These are phyloP conservation scores for Closterium sp. DNA, from an alignment of 139 green algal species.

Conservation along the genomic window DNA sequence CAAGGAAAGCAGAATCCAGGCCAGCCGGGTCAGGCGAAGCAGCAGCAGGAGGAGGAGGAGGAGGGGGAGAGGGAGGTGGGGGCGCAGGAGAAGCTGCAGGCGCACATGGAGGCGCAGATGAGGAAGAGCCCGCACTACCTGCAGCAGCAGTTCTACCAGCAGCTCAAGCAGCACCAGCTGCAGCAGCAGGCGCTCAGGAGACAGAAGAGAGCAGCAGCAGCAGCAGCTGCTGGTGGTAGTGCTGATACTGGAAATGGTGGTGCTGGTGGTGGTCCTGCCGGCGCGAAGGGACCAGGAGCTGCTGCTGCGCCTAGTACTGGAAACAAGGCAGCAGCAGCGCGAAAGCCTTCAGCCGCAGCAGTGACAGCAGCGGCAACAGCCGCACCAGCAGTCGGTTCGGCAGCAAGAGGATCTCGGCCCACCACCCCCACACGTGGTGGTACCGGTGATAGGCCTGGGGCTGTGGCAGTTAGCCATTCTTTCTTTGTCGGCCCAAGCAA, in stretches of 20 bases:
- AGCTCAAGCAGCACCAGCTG: neutral
- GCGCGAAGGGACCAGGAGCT: too few species aligned
- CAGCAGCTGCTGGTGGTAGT: too few species aligned
- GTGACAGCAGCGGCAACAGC: neutral
- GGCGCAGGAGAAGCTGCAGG: neutral
- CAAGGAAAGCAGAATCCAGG: neutral
- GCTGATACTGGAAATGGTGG: too few species aligned
- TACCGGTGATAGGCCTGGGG: neutral
- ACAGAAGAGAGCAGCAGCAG: neutral
- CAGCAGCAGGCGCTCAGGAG: neutral
- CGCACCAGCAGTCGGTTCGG: neutral
- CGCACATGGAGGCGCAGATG: neutral
- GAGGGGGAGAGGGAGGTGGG: neutral
- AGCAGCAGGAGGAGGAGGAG: neutral
- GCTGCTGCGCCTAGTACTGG: too few species aligned
- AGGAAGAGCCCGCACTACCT: neutral
- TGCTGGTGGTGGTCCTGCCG: too few species aligned
- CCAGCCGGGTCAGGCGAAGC: neutral
- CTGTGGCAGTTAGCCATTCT: neutral
- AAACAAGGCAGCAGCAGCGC: neutral
- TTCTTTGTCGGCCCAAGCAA: neutral
- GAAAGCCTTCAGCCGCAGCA: too few species aligned
- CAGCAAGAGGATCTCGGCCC: neutral
- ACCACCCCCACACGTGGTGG: neutral
- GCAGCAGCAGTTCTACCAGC: neutral